Conservation (phyloP, 2,329 filamentous ascomycete species). For the Neodidymelliopsis sp. region DNA sequence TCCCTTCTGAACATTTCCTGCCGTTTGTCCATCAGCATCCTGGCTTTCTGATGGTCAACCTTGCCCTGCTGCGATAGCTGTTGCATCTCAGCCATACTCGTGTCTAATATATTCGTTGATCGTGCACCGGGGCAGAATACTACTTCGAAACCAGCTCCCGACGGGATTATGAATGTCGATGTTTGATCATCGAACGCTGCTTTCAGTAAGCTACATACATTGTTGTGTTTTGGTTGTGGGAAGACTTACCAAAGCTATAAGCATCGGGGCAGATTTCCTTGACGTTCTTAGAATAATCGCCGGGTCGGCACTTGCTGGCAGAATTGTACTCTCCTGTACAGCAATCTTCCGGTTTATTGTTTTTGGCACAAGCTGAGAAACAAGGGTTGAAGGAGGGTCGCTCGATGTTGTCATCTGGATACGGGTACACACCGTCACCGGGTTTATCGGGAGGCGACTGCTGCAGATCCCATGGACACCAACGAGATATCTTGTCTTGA, state of each 20-base stretch:
- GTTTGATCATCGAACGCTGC: slow-evolving; percentile 64
- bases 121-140: slow-evolving; percentile 74
- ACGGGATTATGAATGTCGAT: slow-evolving; percentile 64
- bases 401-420: slow-evolving; percentile 76
- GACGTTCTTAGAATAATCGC: slow-evolving; percentile 71
- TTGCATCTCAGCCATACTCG: slow-evolving; percentile 45
- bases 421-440: slow-evolving; percentile 78
- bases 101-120: slow-evolving; percentile 58
- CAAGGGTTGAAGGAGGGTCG: slow-evolving; percentile 80
- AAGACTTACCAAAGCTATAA: slow-evolving; percentile 74
- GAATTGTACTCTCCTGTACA: slow-evolving; percentile 74
- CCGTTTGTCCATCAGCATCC: slow-evolving; percentile 25
- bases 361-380: slow-evolving; percentile 76
- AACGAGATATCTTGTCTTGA: slow-evolving; percentile 65
- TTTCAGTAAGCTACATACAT: background rate
- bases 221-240: slow-evolving; percentile 13
- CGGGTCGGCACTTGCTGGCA: slow-evolving; percentile 69
- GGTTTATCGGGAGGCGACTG: slow-evolving; percentile 72
- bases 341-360: slow-evolving; percentile 72
- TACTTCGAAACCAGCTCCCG: slow-evolving; percentile 78
- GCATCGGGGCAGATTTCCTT: slow-evolving; percentile 84
- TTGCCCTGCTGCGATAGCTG: slow-evolving; percentile 43
- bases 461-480: slow-evolving; percentile 85
- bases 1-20: slow-evolving; percentile 29
- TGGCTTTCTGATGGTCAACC: slow-evolving; percentile 37